Conservation (phyloP, 495 filamentous ascomycete species). For the Melanomma pulvis-pyrius region DNA sequence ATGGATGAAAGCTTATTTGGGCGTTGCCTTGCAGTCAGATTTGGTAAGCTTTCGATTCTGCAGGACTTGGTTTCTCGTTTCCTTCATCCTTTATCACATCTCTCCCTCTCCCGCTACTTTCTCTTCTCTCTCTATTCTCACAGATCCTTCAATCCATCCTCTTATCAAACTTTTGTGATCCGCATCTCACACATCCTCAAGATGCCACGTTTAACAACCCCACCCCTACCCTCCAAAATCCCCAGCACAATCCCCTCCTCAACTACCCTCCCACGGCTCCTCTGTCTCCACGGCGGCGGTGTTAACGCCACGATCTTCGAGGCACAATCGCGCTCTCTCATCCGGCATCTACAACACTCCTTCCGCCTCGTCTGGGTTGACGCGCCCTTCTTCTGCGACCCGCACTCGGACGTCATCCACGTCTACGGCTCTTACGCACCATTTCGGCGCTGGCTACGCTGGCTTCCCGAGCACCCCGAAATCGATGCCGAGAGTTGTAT, state of each 20-base stretch:
- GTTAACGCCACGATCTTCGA: slow-evolving; percentile 63
- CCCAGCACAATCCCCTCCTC: slow-evolving; percentile 34
- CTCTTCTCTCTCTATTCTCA: neutral
- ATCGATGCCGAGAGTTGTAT: slow-evolving; percentile 50
- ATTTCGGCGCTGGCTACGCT: slow-evolving; percentile 62
- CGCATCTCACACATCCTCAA: neutral
- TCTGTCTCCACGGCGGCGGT: slow-evolving; percentile 71
- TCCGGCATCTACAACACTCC: slow-evolving; percentile 46
- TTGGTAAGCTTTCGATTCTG: neutral
- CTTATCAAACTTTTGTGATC: no score
- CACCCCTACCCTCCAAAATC: slow-evolving; percentile 16
- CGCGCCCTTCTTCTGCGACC: slow-evolving; percentile 55
- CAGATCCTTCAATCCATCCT: neutral
- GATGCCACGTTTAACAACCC: slow-evolving; percentile 6
- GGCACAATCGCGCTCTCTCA: slow-evolving; percentile 59
- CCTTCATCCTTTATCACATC: neutral
- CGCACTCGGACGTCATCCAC: slow-evolving; percentile 55
- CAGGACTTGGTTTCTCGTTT: neutral
- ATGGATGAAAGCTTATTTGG: neutral
- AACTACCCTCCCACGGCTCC: slow-evolving; percentile 58
- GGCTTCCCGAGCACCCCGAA: slow-evolving; percentile 51
- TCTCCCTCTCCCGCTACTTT: neutral
- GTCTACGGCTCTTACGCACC: slow-evolving; percentile 60
- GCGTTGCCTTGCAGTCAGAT: neutral
- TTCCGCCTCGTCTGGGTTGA: slow-evolving; percentile 66